A percentile compares a stretch with the other conserved stretches of the same genome.
Evolutionary conservation across 1,139 yeast genomes (phyloP).

Genomic region (Lipomyces yarrowii): DNA sequence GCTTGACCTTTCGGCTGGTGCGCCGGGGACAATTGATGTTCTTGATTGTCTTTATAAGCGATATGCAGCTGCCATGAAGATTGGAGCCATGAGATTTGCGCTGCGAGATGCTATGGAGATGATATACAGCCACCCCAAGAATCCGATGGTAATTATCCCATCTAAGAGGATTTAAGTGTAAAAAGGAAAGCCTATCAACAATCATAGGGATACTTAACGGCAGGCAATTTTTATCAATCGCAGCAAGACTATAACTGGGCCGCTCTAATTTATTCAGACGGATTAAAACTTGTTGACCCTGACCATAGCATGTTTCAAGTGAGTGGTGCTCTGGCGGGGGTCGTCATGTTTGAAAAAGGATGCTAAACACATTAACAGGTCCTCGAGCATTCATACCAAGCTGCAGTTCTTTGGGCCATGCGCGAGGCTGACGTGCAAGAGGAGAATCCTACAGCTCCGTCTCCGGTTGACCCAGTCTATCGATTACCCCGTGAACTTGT

Average conservation of each 20-base stretch:
- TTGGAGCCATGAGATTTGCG: conserved; percentile 13
- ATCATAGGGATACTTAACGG: conserved; percentile 6
- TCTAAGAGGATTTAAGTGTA: not conserved
- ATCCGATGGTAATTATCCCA: not conserved
- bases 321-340: not conserved
- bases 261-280: conserved; percentile 1
- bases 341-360: not conserved
- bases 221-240: conserved; percentile 8
- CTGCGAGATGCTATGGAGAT: conserved; percentile 9
- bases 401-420: not conserved
- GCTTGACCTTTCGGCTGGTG: not conserved
- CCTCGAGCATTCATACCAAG: conserved; percentile 1
- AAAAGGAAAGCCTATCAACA: not conserved
- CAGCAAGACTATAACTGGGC: conserved; percentile 9
- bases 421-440: not conserved
- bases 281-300: not conserved
- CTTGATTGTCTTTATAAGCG: conserved; percentile 7
- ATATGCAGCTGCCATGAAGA: conserved; percentile 6
- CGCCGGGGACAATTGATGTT: not conserved
- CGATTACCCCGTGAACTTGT: conserved; percentile 12
- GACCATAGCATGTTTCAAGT: conserved; percentile 1
- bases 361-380: not conserved
- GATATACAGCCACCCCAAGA: conserved; percentile 4
- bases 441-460: not conserved
- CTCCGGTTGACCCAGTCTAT: not conserved